These are phyloP conservation scores for Populus alba DNA, from an alignment of 345 rosid genomes.

Conservation along the genomic window DNA sequence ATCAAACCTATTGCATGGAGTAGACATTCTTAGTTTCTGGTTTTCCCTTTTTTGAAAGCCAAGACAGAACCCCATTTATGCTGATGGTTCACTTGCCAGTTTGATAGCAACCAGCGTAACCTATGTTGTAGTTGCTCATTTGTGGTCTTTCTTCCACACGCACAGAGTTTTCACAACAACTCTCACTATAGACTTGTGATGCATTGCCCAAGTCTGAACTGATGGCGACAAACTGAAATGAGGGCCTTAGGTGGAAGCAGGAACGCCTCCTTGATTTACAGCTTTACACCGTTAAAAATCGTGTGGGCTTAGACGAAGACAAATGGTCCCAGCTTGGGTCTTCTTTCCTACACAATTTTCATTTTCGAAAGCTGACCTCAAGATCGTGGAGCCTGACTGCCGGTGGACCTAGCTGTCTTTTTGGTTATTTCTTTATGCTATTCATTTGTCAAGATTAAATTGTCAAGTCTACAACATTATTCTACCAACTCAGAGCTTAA, in stretches of 20 bases:
- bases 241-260: background rate
- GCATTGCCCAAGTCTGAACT: background rate
- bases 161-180: background rate
- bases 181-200: background rate
- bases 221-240: background rate
- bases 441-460: background rate
- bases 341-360: background rate
- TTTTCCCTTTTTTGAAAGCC: background rate
- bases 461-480: background rate
- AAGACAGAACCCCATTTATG: background rate
- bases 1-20: constrained; percentile 1
- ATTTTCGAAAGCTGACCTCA: background rate
- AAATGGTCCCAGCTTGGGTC: background rate
- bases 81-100: background rate
- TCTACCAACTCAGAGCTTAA: background rate
- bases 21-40: background rate
- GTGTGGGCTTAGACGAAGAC: background rate
- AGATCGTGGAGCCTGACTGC: background rate
- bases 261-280: background rate
- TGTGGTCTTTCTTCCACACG: background rate
- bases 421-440: background rate
- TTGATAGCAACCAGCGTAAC: background rate
- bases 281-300: background rate
- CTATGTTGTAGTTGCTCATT: background rate
- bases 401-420: background rate